Evolutionary conservation across 164 flowering plant genomes (phyloP).

Genomic region (Annona cherimola): DNA sequence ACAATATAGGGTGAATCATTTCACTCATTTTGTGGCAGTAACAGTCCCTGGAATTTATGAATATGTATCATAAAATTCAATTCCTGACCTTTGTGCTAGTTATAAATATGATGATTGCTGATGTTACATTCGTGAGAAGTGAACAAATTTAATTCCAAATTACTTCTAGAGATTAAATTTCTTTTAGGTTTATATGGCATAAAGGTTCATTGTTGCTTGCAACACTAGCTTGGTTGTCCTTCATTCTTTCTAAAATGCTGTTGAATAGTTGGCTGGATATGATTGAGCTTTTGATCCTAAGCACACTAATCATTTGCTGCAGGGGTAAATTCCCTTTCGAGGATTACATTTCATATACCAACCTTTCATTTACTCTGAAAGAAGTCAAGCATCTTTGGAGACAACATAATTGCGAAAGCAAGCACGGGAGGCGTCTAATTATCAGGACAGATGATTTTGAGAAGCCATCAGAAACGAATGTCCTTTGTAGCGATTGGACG

Average conservation of each 20-base stretch:
- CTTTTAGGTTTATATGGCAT: no score
- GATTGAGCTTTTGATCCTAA: not conserved
- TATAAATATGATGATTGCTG: no score
- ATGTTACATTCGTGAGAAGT: no score
- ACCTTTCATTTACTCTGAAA: conserved; percentile 63
- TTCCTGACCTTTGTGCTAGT: no score
- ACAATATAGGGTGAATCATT: no score
- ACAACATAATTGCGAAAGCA: conserved; percentile 52
- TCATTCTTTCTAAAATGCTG: not conserved
- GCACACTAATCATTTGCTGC: conserved; percentile 15
- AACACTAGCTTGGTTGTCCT: not conserved
- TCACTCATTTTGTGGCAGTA: no score
- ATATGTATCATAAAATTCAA: no score
- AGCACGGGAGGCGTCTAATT: conserved; percentile 49
- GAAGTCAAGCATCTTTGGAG: conserved; percentile 98
- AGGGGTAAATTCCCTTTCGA: conserved; percentile 92
- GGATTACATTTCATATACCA: conserved; percentile 71
- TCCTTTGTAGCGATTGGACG: conserved; percentile 92
- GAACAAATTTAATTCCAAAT: no score
- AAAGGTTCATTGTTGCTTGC: not conserved
- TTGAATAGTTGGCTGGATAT: not conserved
- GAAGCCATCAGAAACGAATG: conserved; percentile 69
- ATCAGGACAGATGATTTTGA: conserved; percentile 85
- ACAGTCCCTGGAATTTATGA: no score
- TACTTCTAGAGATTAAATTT: no score